Evolutionary conservation across 2,329 filamentous ascomycete species (phyloP).

Genomic region (Apiospora marii): DNA sequence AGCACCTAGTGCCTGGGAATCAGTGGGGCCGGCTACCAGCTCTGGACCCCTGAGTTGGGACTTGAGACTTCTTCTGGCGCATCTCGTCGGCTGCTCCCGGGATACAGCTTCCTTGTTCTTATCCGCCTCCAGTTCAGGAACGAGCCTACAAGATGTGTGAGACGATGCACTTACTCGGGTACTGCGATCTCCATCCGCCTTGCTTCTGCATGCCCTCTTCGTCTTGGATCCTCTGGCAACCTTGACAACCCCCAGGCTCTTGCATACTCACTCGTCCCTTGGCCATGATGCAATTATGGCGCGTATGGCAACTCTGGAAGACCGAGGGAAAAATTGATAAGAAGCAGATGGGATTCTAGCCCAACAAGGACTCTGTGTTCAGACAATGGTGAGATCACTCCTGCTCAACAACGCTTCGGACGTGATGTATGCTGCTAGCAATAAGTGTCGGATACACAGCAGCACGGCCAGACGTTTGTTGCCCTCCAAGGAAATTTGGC

Average conservation of each 20-base stretch:
- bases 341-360: background rate
- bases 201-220: conserved; percentile 27
- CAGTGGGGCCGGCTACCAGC: conserved; percentile 17
- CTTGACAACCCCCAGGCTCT: conserved; percentile 13
- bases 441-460: no score
- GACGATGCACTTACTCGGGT: background rate
- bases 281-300: conserved; percentile 2
- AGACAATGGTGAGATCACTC: no score
- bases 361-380: no score
- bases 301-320: background rate
- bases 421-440: no score
- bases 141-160: background rate
- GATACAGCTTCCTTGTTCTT: background rate
- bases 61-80: background rate
- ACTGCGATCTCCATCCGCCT: conserved; percentile 18
- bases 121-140: background rate
- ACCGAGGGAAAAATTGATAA: background rate
- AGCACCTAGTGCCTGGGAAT: conserved; percentile 16
- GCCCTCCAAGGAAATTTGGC: background rate
- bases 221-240: conserved; percentile 25
- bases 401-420: no score
- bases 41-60: background rate
- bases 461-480: background rate
- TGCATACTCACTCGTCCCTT: background rate
- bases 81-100: background rate